Evolutionary conservation across 257 asterid genomes (phyloP).

Genomic region (Rubia yunnanensis): DNA sequence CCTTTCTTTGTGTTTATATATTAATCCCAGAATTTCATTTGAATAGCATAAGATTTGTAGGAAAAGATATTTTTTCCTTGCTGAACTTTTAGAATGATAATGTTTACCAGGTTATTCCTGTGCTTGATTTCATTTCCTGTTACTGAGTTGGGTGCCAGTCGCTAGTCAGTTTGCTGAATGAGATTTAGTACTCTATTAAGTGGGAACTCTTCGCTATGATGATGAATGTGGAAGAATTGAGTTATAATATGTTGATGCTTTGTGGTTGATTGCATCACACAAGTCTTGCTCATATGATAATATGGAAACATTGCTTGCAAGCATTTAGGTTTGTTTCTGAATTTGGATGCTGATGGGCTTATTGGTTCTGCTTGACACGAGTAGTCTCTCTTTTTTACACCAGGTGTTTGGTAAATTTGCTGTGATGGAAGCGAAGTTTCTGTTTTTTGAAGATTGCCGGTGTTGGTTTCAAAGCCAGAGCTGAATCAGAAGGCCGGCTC

Average conservation of each 20-base stretch:
- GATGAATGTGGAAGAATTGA: too few relatives aligned
- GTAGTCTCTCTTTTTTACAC: neutral
- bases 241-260: too few relatives aligned
- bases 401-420: conserved; percentile 12
- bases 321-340: neutral
- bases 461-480: conserved; percentile 79
- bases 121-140: neutral
- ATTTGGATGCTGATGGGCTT: neutral
- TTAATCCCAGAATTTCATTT: too few relatives aligned
- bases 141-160: neutral
- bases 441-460: conserved; percentile 66
- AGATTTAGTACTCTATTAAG: neutral
- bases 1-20: too few relatives aligned
- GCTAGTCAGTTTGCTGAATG: neutral
- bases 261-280: neutral
- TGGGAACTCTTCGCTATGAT: neutral
- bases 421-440: conserved; percentile 49
- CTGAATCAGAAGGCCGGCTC: conserved; percentile 67
- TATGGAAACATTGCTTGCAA: neutral
- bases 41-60: too few relatives aligned
- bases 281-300: neutral
- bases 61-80: too few relatives aligned
- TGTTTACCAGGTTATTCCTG: neutral
- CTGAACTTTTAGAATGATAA: neutral
- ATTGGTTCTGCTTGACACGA: neutral